These are phyloP conservation scores for Ogataea henricii DNA, from an alignment of 805 yeast genomes.

Conservation along the genomic window DNA sequence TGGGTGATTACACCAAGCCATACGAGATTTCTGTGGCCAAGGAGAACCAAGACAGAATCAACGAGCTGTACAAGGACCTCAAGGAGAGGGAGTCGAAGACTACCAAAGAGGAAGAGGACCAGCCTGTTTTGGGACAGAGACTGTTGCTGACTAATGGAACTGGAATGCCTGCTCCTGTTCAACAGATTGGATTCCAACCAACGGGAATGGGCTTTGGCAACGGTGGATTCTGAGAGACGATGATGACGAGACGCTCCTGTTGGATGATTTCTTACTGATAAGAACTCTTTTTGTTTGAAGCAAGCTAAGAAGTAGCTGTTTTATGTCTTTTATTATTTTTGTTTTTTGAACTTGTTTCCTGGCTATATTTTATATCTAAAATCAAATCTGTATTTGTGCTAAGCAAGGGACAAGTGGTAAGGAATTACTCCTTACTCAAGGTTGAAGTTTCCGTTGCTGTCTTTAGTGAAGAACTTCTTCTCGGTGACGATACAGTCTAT, in stretches of 20 bases:
- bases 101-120: slow-evolving; percentile 47
- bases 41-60: slow-evolving; percentile 71
- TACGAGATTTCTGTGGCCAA: slow-evolving; percentile 82
- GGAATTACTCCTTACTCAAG: slow-evolving; percentile 11
- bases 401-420: too few relatives aligned
- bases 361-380: slow-evolving; percentile 8
- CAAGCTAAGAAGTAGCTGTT: background rate
- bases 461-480: slow-evolving; percentile 56
- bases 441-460: slow-evolving; percentile 48
- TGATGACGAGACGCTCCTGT: background rate
- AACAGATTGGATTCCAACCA: slow-evolving; percentile 58
- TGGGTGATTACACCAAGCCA: slow-evolving; percentile 87
- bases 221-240: slow-evolving; percentile 35
- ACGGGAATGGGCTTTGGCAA: slow-evolving; percentile 76
- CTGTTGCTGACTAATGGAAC: slow-evolving; percentile 83
- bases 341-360: slow-evolving; percentile 5
- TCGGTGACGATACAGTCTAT: slow-evolving; percentile 93
- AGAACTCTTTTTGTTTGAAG: slow-evolving; percentile 3
- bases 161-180: slow-evolving; percentile 42
- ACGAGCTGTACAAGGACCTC: slow-evolving; percentile 68
- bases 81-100: slow-evolving; percentile 67
- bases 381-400: background rate
- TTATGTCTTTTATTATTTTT: background rate
- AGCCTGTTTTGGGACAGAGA: slow-evolving; percentile 60
- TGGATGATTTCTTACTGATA: background rate